Base-by-base conservation (phyloP, 106 monocot species). In the Vanilla planifolia region DNA sequence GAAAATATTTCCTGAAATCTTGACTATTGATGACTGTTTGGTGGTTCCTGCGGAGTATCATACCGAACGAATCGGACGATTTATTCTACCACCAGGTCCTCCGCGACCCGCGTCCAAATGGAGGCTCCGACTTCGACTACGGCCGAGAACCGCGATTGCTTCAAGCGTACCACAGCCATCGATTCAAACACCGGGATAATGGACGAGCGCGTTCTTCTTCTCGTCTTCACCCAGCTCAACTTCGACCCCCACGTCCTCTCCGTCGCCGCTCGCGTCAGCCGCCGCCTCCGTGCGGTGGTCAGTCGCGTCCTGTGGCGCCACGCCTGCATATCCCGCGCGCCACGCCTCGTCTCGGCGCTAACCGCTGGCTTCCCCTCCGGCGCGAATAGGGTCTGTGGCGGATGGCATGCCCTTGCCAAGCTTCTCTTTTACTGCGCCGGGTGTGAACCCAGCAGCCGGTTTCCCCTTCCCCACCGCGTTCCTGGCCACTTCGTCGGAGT, bases 351-450 rank as follows among this genome's bases (percentile, higher is more conserved):
- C 5, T 8, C 76, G 8, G 23, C 76, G 30, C 64, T 50, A 34
- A 22, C 53, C 28, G 14, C 33, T 17, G 43, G 24, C 39, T 19
- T 27, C 32, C 41, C 65, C 3, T 8, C 40, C 25, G 43, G 55
- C 34, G 64, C 67, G 10, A 43, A 63, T n/a, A 61, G 51, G 42
- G 75, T 71, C 17, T 36, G 73, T 6, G 72, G 57, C 46, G 76
- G 76, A 0, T 82, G 83, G 83, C 57, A 67, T 1, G 82, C 83
- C 23, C 61, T 88, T 14, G 88, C 83, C 13, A 88, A 88, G 73
- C 55, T 83, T 17, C 73, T 88, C 60, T 67, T 88, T 59, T 88
- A 75, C 73, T 88, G 76, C 70, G 76, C 55, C 39, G 70, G 74
- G 1, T 29, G 59, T 15, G n/a, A 5, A 17, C 15, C 64, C 2